Base-by-base conservation (phyloP, 139 green algal species). In the Tetradesmus lagerheimii region DNA sequence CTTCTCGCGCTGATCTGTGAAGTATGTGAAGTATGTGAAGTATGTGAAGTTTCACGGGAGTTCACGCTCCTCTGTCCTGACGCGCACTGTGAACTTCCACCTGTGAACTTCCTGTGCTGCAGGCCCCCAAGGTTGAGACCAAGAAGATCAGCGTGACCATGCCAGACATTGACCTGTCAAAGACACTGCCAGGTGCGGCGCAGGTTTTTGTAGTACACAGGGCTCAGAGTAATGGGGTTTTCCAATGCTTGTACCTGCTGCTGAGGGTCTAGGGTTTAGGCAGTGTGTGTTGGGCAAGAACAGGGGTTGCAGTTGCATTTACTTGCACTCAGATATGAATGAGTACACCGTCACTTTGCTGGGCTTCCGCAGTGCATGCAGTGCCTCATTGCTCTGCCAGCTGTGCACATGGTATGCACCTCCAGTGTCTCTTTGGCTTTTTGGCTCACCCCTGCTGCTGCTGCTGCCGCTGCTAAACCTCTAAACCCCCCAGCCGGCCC, bases 151-250 rank as follows among this genome's bases (percentile, higher is more conserved):
- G n/a, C 27, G 29, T 77, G 25, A 37, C 18, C 14, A 78, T 88
- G 83, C 83, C 83, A 57, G 47, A 79, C 23, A 88, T 88, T 15
- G 83, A 88, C 62, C 83, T 88, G 37, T 43, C 37, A 57, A 88
- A 88, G 57, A 25, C 34, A 23, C 57, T 77, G 18, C 67, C 67
- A 9, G 80, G 47, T 35, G n/a, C 0, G 50, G 11, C 25, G 15
- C 50, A 64, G 50, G 50, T 11, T 64, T 64, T 57, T 57, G 45
- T 57, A 18, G 45, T 57, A 18, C n/a, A n/a, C 43, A 50, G 43
- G 43, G 43, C 8, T 50, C n/a, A n/a, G n/a, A n/a, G n/a, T n/a
- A n/a, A n/a, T n/a, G n/a, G n/a, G n/a, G n/a, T n/a, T n/a, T n/a
- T n/a, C n/a, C n/a, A n/a, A n/a, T n/a, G n/a, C n/a, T n/a, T n/a